Evolutionary conservation across 495 filamentous ascomycete species (phyloP), one percentile per base, ranked within the genome.

Genomic region (Tuber umbilicatum): DNA sequence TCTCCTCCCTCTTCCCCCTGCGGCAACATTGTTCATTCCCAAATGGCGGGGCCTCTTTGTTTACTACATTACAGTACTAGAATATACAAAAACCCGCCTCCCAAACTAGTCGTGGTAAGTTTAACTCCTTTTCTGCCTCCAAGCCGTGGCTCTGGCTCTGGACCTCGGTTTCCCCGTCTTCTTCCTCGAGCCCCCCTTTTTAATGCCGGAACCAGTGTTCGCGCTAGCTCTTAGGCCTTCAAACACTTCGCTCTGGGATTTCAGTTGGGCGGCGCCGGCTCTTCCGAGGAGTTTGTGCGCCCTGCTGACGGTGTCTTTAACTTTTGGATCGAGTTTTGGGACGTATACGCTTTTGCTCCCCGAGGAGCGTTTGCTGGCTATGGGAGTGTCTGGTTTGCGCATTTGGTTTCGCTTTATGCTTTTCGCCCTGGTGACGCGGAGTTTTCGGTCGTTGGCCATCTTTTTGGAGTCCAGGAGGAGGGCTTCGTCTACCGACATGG

Each of bases 391-490:
- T 27, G 71, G 69, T 35, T 68, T 77, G 37, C 77, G 81, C 43
- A 72, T 80, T 70, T 74, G 74, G 37, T 90, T 95, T 82, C 93
- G 91, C 77, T 89, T 88, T 55, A 90, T 85, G 69, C 90, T 90
- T 80, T 92, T 94, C 72, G 94, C 95, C 19, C 94, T 90, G 6
- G 87, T 89, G 70, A 99, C 94, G 45, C 96, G 90, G 17, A 99
- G 86, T 74, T 91, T 90, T 12, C 96, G 89, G 43, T 96, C 95
- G 86, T 97, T 89, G 0, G 94, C 94, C 83, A 94, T 97, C 75
- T 92, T 94, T 87, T 97, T 96, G 43, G 89, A 94, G 76, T 97
- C 88, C 75, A 93, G 87, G 42, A 95, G 86, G 14, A 99, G 86
- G 2, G 96, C 94, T 43, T 91, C 89, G 82, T 99, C 96, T 39